Evolutionary conservation across 306 rosid species (phyloP).

Genomic region (Arachis hypogaea): DNA sequence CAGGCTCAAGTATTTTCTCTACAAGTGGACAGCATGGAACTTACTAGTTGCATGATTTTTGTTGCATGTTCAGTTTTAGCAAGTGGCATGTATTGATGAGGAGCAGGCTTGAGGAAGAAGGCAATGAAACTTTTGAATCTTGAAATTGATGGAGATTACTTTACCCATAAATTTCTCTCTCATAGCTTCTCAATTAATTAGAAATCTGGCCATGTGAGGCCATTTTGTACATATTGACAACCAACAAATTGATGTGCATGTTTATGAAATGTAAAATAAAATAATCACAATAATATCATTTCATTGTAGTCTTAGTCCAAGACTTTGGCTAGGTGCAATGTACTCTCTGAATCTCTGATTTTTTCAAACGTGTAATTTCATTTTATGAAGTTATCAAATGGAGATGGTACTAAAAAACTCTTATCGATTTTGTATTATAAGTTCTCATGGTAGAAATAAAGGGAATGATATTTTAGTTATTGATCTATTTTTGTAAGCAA

Average conservation of each 20-base stretch:
- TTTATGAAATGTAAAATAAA: slow-evolving; percentile 4
- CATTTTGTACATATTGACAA: slow-evolving; percentile 31
- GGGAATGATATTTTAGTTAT: no score
- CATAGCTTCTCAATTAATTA: slow-evolving; percentile 15
- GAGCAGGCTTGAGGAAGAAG: slow-evolving; percentile 23
- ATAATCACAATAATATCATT: no score
- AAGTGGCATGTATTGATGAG: slow-evolving; percentile 13
- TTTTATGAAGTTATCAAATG: no score
- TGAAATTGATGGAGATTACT: slow-evolving; percentile 24
- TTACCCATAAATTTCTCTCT: background rate
- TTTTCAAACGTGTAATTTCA: no score
- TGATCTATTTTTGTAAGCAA: no score
- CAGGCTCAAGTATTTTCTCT: slow-evolving; percentile 6
- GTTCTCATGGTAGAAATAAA: no score
- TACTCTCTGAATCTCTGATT: no score
- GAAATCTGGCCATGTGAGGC: slow-evolving; percentile 2
- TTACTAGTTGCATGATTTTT: slow-evolving; percentile 16
- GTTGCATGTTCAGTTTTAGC: background rate
- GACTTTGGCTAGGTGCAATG: background rate
- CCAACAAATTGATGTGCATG: slow-evolving; percentile 7
- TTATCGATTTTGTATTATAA: no score
- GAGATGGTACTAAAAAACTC: no score
- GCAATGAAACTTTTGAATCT: slow-evolving; percentile 21
- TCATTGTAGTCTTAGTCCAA: background rate
- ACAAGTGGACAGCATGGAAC: background rate